Evolutionary conservation across 108 stramenopile species (phyloP), one percentile per base, ranked within the genome.

Genomic region (Cyclotella baltica): DNA sequence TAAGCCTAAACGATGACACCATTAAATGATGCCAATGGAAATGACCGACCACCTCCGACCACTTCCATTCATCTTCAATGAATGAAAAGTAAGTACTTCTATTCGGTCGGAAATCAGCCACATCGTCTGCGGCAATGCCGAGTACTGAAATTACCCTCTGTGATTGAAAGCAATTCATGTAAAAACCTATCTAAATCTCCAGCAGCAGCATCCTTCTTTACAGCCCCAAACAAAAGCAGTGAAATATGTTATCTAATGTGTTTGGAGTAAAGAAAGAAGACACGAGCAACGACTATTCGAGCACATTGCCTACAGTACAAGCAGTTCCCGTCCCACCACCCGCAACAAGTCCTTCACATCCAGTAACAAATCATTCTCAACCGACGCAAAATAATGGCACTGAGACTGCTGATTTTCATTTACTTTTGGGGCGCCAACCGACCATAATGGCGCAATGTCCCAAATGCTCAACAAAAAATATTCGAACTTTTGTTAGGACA

Each of bases 371-470:
- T 36, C 20, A 22, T 19, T 36, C 67, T 9, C 10, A 35, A 8
- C 56, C 70, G 4, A 22, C 27, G 10, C 23, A 68, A 28, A 38
- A 33, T 10, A 40, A 70, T 27, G 25, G 37, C 70, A 70, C 56
- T 27, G 25, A 36, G 55, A 70, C 56, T 47, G 25, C 18, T 2
- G 70, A 70, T 36, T 70, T 57, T 55, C 57, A 57, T 56, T 33
- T 70, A 40, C 28, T 70, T 23, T 55, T 70, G 9, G 70, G 70
- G n/a, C 53, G 70, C 18, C 36, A 70, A 38, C 70, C 70, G 8
- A 1, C 53, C 56, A 70, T 70, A 0, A 70, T 70, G 70, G 30
- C 8, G 19, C 35, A 70, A 70, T 70, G 70, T 27, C 70, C 70
- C 11, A 34, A 57, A 58, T 70, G 70, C 55, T 13, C 29, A 6